Base-by-base conservation (phyloP, 176 grass and related monocot species). In the Olyra latifolia region DNA sequence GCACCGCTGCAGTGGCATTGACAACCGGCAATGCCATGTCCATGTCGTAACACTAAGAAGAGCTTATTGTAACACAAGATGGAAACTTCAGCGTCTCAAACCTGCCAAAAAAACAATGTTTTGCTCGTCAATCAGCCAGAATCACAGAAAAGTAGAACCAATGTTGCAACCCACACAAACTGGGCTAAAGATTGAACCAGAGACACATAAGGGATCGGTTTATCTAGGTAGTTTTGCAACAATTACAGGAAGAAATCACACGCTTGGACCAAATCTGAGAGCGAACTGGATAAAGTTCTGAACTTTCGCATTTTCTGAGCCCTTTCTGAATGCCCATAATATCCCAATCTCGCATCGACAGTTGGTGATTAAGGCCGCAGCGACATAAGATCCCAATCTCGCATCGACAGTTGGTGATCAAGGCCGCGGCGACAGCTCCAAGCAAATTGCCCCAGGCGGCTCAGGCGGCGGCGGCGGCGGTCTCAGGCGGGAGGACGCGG, bases 11-110 rank as follows among this genome's bases (percentile, higher is more conserved):
- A 0, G 92, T 98, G 79, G 89, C 67, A 68, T 93, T 98, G 77
- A 91, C 84, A 40, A 95, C 50, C 17, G 87, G 80, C 80, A 73
- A 83, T 76, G 85, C 81, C 86, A 91, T 98, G 35, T 82, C 83
- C 88, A 89, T 81, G 16, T 41, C 49, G 46, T n/a, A 41, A 53
- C 47, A 62, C 42, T 74, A 14, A 41, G 55, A 27, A 2, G 13
- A 50, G 45, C 55, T 56, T 40, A 74, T 38, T 58, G 25, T 75
- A 45, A 22, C 67, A 71, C 50, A 15, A 23, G 32, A 72, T 55
- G 76, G 27, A 27, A 70, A 80, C 30, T 32, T 64, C 3, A 76
- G 71, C 57, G 47, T 29, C 44, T 50, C 52, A 45, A 87, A 91
- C 80, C 81, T 87, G 76, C 16, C 19, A 76, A 87, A 71, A 7